A percentile compares a stretch with the other conserved stretches of the same genome.
Conservation (phyloP, 768 basidiomycete genomes). For the Serendipita sp. region DNA sequence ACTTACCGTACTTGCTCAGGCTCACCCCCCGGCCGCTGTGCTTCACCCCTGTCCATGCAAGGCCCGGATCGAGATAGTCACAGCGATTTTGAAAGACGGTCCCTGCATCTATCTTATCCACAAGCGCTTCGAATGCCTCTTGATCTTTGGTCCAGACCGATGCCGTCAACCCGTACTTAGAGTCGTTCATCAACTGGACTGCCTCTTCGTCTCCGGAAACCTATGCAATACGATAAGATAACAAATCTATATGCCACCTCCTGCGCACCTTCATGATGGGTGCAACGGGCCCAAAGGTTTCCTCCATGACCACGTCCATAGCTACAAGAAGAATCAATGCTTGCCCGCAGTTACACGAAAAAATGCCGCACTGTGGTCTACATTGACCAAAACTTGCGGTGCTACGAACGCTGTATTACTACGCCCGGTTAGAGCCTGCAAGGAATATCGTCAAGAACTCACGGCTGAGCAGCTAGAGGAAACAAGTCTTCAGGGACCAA, state of each 20-base stretch:
- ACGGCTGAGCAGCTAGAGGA: constrained; percentile 34
- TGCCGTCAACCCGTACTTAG: constrained; percentile 84
- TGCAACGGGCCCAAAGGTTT: constrained; percentile 86
- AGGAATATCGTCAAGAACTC: constrained; percentile 28
- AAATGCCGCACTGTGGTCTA: constrained; percentile 58
- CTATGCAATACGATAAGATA: constrained; percentile 20
- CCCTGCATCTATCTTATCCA: constrained; percentile 64
- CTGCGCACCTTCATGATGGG: constrained; percentile 73
- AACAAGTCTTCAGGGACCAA: constrained; percentile 56
- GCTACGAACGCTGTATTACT: constrained; percentile 78
- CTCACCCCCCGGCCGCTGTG: constrained; percentile 84
- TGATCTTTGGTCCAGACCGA: constrained; percentile 86
- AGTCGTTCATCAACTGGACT: constrained; percentile 86
- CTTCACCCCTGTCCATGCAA: constrained; percentile 92
- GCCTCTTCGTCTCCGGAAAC: constrained; percentile 80
- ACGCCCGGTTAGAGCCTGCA: not conserved
- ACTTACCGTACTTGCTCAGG: constrained; percentile 72
- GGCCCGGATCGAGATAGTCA: constrained; percentile 82
- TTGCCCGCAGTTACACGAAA: not conserved
- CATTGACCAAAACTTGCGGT: constrained; percentile 80
- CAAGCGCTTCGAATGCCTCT: constrained; percentile 47
- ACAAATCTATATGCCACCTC: not conserved
- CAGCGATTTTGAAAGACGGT: constrained; percentile 88
- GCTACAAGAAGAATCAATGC: constrained; percentile 24
- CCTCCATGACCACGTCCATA: constrained; percentile 90